phyloP scores from a whole-genome alignment of 371 early-diverging fungal genomes.

The Apophysomyces elegans region DNA sequence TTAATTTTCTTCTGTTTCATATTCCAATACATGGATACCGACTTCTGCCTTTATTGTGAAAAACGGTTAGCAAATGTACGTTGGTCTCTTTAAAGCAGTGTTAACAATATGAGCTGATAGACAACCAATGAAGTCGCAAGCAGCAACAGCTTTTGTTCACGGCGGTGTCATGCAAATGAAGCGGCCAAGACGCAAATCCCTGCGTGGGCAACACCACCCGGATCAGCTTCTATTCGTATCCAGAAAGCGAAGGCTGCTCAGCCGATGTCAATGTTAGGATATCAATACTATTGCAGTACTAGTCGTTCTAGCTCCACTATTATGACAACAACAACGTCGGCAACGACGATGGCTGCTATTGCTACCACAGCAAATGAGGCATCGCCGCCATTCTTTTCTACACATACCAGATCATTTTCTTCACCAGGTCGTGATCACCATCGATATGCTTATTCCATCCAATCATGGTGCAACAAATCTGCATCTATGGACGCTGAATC shows the following conservation, averaged over 20 bases:
- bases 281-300: background rate
- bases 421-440: conserved; percentile 1
- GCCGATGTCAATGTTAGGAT: background rate
- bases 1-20: conserved; percentile 6
- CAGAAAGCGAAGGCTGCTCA: conserved; percentile 11
- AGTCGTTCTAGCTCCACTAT: background rate
- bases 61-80: conserved; percentile 19
- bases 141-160: conserved; percentile 21
- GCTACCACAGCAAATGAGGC: conserved; percentile 6
- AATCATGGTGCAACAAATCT: background rate
- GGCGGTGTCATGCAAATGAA: conserved; percentile 20
- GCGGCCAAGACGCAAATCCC: conserved; percentile 19
- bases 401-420: background rate
- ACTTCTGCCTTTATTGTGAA: conserved; percentile 34
- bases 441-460: background rate
- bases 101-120: conserved; percentile 1
- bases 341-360: too few relatives aligned
- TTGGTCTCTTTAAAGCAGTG: background rate
- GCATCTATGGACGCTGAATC: background rate
- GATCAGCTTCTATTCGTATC: conserved; percentile 18
- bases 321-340: too few relatives aligned
- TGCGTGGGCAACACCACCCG: conserved; percentile 20
- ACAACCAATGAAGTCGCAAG: background rate
- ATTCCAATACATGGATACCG: conserved; percentile 24
- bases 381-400: conserved; percentile 10